Conservation (phyloP, 148 eudicot genomes). For the Dianthus caryophyllus region DNA sequence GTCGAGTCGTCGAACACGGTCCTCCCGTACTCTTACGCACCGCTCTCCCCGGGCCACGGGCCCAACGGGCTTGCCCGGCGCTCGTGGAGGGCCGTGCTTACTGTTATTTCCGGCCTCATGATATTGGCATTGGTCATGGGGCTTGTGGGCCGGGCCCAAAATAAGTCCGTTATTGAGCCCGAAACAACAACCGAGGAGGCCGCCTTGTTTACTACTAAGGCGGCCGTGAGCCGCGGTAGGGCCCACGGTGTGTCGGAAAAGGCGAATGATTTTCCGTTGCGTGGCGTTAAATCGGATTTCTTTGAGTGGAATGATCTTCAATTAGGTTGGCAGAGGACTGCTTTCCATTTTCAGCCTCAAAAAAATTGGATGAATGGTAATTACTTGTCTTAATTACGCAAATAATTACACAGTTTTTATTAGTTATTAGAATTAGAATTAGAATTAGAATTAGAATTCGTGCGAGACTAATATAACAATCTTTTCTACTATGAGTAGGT, state of each 20-base stretch:
- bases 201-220: no score
- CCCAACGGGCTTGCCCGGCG: background rate
- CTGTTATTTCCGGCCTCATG: slow-evolving; percentile 28
- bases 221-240: slow-evolving; percentile 39
- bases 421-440: no score
- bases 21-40: slow-evolving; percentile 28
- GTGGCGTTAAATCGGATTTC: slow-evolving; percentile 13
- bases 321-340: slow-evolving; percentile 65
- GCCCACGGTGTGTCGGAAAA: slow-evolving; percentile 56
- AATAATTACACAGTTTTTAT: no score
- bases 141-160: background rate
- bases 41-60: slow-evolving; percentile 11
- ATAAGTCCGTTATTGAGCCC: background rate
- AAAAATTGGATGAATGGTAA: slow-evolving; percentile 84
- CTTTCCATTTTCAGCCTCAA: slow-evolving; percentile 65
- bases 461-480: no score
- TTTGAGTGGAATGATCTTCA: slow-evolving; percentile 40
- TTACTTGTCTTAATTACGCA: background rate
- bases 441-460: no score
- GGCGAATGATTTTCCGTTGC: slow-evolving; percentile 24
- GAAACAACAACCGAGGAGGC: no score
- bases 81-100: slow-evolving; percentile 20
- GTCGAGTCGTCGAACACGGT: slow-evolving; percentile 15
- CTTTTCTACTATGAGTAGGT: background rate
- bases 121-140: slow-evolving; percentile 29